These are phyloP conservation scores for Nakataea oryzae DNA, from an alignment of 2,329 filamentous ascomycete genomes.

Conservation along the genomic window DNA sequence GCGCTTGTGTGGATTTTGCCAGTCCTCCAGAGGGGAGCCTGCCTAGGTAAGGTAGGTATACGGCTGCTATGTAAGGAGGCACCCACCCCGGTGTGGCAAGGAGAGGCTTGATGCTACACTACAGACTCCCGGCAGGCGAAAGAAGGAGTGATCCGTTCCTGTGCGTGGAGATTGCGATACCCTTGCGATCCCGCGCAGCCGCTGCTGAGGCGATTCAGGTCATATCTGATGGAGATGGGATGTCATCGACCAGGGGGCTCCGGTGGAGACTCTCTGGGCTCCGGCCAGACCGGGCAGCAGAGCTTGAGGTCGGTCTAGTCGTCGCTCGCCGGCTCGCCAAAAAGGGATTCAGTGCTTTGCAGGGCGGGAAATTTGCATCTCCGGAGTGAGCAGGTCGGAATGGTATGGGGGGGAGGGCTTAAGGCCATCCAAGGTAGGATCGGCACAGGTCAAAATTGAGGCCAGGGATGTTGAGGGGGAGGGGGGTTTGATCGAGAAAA, in stretches of 20 bases:
- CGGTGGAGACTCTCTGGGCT: not conserved
- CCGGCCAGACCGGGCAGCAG: not conserved
- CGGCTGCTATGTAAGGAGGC: no score
- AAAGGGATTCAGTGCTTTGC: not conserved
- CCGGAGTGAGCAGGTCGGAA: no score
- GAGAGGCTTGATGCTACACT: not conserved
- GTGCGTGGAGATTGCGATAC: not conserved
- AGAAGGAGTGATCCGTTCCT: not conserved
- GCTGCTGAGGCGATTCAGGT: not conserved
- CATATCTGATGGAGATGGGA: not conserved
- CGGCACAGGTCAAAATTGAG: no score
- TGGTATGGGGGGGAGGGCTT: not conserved
- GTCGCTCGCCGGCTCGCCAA: no score
- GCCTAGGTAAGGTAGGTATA: no score
- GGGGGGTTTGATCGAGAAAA: no score
- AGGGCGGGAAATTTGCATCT: not conserved
- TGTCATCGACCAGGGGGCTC: not conserved
- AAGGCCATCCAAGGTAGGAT: not conserved
- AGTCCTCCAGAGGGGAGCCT: no score
- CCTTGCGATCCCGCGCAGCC: not conserved
- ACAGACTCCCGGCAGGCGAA: not conserved
- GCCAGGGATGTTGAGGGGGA: not conserved
- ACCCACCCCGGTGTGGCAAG: not conserved
- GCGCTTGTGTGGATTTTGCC: not conserved
- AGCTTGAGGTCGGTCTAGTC: not conserved